These are phyloP conservation scores for Jacaranda copaia DNA, from an alignment of 257 asterid species.

Conservation along the genomic window DNA sequence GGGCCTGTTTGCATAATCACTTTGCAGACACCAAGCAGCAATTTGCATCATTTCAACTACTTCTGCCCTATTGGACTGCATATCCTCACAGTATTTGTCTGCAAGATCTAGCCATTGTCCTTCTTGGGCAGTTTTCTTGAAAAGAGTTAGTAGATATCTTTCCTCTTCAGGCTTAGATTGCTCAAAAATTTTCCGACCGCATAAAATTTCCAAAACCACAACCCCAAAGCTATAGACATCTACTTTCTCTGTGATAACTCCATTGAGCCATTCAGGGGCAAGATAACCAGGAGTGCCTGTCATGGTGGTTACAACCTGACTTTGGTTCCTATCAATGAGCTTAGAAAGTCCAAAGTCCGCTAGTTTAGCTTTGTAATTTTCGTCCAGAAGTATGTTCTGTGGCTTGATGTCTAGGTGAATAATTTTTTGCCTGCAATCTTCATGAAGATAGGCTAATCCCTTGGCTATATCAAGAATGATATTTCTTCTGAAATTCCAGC, in stretches of 20 bases:
- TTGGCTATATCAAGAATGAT: conserved; percentile 41
- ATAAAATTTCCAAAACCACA: conserved; percentile 37
- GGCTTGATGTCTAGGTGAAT: conserved; percentile 49
- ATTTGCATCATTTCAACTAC: conserved; percentile 36
- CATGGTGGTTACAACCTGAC: conserved; percentile 43
- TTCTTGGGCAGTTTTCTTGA: conserved; percentile 33
- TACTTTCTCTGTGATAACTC: conserved; percentile 42
- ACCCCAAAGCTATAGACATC: conserved; percentile 50
- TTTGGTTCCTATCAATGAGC: conserved; percentile 40
- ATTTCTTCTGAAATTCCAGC: conserved; percentile 30
- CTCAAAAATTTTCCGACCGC: conserved; percentile 42
- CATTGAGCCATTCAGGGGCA: conserved; percentile 42
- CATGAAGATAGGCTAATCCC: conserved; percentile 48
- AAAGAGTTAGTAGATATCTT: conserved; percentile 18
- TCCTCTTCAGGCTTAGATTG: conserved; percentile 36
- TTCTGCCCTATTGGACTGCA: conserved; percentile 26
- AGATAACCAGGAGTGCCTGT: conserved; percentile 47
- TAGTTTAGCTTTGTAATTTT: conserved; percentile 37
- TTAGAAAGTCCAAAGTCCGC: conserved; percentile 46
- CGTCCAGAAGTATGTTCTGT: conserved; percentile 45
- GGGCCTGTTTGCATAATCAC: conserved; percentile 37
- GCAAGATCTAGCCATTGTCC: conserved; percentile 34
- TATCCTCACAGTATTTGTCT: conserved; percentile 22
- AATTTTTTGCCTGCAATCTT: conserved; percentile 47
- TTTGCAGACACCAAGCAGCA: conserved; percentile 40